These are phyloP conservation scores for Blepharisma stoltei DNA, from an alignment of 73 alveolate genomes.

Conservation along the genomic window DNA sequence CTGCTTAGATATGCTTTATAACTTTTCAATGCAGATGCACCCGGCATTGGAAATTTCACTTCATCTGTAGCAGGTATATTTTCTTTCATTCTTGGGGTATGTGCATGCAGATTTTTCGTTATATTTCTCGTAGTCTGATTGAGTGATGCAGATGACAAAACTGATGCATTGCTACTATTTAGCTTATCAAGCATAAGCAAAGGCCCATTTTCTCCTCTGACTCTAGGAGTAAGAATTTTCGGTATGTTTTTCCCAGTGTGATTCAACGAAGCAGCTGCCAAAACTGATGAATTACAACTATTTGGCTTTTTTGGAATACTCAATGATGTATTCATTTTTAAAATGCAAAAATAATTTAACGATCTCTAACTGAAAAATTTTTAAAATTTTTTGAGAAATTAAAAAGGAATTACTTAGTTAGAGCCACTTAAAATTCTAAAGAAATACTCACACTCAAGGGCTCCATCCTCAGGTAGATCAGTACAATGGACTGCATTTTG, in stretches of 20 bases:
- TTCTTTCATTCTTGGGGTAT: not conserved
- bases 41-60: not conserved
- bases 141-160: too few species aligned
- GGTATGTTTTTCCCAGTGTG: too few species aligned
- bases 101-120: too few species aligned
- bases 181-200: too few species aligned
- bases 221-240: too few species aligned
- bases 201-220: too few species aligned
- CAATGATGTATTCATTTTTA: too few species aligned
- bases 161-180: too few species aligned
- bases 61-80: not conserved
- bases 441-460: constrained; percentile 61
- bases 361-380: not conserved
- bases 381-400: not conserved
- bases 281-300: too few species aligned
- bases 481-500: constrained; percentile 97
- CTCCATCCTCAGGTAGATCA: constrained; percentile 96
- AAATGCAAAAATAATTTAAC: not conserved
- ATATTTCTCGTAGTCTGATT: too few species aligned
- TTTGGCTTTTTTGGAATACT: too few species aligned
- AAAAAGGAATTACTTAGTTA: not conserved
- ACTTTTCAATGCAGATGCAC: not conserved
- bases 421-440: constrained; percentile 13
- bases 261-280: too few species aligned
- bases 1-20: not conserved